Evolutionary conservation across 2,329 filamentous ascomycete species (phyloP), one percentile per base, ranked within the genome.

Genomic region (Ramularia collo-cygni): DNA sequence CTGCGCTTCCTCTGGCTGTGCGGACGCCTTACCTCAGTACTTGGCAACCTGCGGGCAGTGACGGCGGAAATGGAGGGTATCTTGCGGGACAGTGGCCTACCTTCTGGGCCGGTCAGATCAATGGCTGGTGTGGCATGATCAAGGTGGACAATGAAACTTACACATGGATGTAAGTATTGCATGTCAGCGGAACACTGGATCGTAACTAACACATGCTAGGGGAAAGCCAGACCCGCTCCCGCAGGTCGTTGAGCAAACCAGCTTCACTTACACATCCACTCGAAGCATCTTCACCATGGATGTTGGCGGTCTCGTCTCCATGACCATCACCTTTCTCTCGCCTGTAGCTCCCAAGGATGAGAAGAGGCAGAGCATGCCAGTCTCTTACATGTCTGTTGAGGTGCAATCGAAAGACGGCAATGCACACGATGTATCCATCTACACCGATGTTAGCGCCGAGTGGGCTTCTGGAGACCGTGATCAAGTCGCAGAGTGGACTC

Each of bases 11-110:
- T 9, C 63, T 90, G 24, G 83, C 83, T 30, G 84, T 89, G 31
- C 79, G 77, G 46, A 82, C 79, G 8, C 85, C 85, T 0, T 90
- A 89, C 51, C 63, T 89, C 12, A 86, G 76, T 56, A 75, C 78
- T 10, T 86, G 82, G 81, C 68, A 82, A 29, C 64, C 74, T 10
- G 55, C 72, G 8, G 79, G 79, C 1, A 74, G 67, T 18, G 70
- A 78, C 57, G 76, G 73, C 15, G 31, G 31, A 16, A 76, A 81
- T 54, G 78, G 79, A 24, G 81, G 80, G 1, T 75, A 81, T 43
- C 69, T 88, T 19, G 74, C 82, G 0, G 81, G 82, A 2, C 63
- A 77, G 55, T 88, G 81, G 81, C 75, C 81, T 1, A 69, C 66
- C 1, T 84, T 84, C 51, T 87, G 80, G 58, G 50, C 53, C 46